phyloP scores from a whole-genome alignment of 2,329 filamentous ascomycete genomes.

The Hymenoscyphus repandus region DNA sequence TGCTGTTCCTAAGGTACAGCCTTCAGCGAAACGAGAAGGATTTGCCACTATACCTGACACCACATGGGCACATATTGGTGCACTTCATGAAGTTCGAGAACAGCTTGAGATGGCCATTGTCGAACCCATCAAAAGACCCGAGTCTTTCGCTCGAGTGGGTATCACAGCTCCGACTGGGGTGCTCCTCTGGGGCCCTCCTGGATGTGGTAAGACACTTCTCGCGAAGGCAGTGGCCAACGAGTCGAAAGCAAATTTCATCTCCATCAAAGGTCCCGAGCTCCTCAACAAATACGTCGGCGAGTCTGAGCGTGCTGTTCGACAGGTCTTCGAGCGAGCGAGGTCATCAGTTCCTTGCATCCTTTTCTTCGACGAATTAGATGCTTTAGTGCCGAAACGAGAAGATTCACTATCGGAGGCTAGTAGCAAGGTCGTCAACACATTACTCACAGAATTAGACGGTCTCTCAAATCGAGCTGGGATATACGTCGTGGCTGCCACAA shows the following conservation, averaged over 20 bases:
- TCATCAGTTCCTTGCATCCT: constrained; percentile 87
- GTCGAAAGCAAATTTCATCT: constrained; percentile 95
- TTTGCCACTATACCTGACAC: constrained; percentile 93
- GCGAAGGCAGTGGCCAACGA: constrained; percentile 96
- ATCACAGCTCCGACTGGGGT: constrained; percentile 80
- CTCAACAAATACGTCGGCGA: constrained; percentile 98
- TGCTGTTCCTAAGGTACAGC: constrained; percentile 70
- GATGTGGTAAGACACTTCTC: constrained; percentile 93
- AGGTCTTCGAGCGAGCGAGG: constrained; percentile 84
- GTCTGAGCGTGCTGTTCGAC: constrained; percentile 85
- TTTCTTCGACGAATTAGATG: constrained; percentile 97
- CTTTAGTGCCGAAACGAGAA: constrained; percentile 79
- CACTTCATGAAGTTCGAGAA: constrained; percentile 70
- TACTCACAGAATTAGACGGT: constrained; percentile 91
- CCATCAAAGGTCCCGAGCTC: constrained; percentile 91
- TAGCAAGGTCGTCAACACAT: constrained; percentile 85
- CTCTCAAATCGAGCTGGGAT: constrained; percentile 75
- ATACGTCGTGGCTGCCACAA: constrained; percentile 92
- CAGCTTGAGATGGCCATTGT: constrained; percentile 84
- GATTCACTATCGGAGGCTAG: constrained; percentile 75
- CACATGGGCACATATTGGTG: constrained; percentile 89
- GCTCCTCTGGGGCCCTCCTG: constrained; percentile 91
- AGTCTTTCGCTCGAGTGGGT: constrained; percentile 70
- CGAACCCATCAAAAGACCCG: constrained; percentile 78
- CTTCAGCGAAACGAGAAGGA: constrained; percentile 84